These are phyloP conservation scores for Protoeuglena noctilucae DNA, from an alignment of 139 green algal genomes.

Conservation along the genomic window DNA sequence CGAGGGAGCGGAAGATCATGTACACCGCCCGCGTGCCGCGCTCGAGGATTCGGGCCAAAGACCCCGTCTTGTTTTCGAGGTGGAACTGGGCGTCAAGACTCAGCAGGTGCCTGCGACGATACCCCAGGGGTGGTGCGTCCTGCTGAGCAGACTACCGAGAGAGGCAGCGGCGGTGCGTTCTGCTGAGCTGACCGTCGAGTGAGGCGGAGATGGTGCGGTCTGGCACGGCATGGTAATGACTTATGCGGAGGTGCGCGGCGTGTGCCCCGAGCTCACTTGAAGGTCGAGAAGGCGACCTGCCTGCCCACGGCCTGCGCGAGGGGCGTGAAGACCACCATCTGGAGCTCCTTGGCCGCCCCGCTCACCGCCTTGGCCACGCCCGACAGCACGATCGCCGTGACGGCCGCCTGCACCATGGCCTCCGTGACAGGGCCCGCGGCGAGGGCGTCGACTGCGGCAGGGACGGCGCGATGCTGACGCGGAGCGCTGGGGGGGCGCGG, in stretches of 20 bases:
- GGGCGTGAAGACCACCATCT: conserved; percentile 60
- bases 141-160: conserved; percentile 18
- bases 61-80: conserved; percentile 67
- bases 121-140: conserved; percentile 35
- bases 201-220: conserved; percentile 12
- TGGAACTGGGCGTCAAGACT: conserved; percentile 66
- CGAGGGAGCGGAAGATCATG: conserved; percentile 79
- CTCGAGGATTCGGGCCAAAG: conserved; percentile 75
- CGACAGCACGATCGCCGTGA: conserved; percentile 11
- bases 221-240: no score
- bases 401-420: not conserved
- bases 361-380: conserved; percentile 40
- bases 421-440: not conserved
- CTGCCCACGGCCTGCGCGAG: conserved; percentile 24
- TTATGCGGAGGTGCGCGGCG: conserved; percentile 18
- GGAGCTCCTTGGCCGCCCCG: conserved; percentile 51
- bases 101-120: conserved; percentile 62
- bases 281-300: conserved; percentile 15
- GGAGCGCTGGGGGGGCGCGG: no score
- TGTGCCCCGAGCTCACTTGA: no score
- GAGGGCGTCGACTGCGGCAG: no score
- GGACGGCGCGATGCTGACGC: no score
- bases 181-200: not conserved
- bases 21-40: conserved; percentile 70
- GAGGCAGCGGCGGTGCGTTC: not conserved